Evolutionary conservation across 2,329 filamentous ascomycete species (phyloP).

Genomic region (Penicillium hesseltinei): DNA sequence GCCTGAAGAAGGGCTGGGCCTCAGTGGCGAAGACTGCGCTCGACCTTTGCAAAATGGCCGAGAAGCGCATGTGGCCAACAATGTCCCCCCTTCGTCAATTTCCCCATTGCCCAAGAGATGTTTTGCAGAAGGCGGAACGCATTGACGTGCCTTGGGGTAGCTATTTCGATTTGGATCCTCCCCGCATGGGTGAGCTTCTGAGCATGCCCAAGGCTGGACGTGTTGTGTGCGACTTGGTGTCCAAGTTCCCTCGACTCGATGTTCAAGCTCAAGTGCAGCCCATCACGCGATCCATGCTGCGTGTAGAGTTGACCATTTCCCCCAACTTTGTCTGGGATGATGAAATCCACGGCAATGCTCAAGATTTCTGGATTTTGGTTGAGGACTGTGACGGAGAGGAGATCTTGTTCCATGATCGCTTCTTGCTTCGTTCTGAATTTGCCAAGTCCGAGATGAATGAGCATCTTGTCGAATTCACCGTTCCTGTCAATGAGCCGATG

Average conservation of each 20-base stretch:
- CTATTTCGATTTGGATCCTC: conserved; percentile 95
- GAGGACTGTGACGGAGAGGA: conserved; percentile 98
- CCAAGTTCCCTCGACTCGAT: conserved; percentile 90
- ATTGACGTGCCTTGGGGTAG: conserved; percentile 91
- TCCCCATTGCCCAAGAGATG: conserved; percentile 73
- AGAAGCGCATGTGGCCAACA: conserved; percentile 99
- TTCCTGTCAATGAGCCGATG: conserved; percentile 95
- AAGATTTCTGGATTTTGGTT: conserved; percentile 95
- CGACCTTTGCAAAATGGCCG: conserved; percentile 97
- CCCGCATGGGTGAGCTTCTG: conserved; percentile 90
- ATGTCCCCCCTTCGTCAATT: conserved; percentile 97
- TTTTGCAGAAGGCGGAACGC: conserved; percentile 87
- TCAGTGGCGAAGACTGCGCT: conserved; percentile 88
- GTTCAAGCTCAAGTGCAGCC: conserved; percentile 93
- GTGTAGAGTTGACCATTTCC: conserved; percentile 84
- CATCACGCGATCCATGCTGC: conserved; percentile 88
- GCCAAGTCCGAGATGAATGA: conserved; percentile 82
- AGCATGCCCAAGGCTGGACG: conserved; percentile 86
- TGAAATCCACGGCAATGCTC: conserved; percentile 77
- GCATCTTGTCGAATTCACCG: conserved; percentile 93
- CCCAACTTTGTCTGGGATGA: conserved; percentile 98
- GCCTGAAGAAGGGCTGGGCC: conserved; percentile 95
- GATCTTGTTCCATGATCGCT: conserved; percentile 91
- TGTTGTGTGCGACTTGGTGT: conserved; percentile 78
- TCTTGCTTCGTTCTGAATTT: conserved; percentile 86